Conservation (phyloP, 129 eudicot genomes). For the Apium graveolens region DNA sequence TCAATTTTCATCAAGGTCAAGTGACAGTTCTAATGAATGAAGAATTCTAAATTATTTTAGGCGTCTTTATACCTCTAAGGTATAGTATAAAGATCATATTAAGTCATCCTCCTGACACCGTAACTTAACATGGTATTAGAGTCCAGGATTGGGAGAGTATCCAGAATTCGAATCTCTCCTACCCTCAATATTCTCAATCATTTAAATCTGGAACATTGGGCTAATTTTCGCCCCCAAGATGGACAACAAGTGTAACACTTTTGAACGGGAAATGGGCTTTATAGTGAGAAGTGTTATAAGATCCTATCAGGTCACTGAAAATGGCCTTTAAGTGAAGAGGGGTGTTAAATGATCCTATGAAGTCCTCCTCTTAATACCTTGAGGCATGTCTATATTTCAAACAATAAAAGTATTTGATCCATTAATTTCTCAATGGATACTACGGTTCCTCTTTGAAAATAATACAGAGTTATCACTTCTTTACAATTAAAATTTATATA, state of each 20-base stretch:
- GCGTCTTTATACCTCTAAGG: background rate
- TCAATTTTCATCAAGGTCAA: background rate
- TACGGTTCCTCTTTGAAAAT: background rate
- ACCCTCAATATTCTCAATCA: too few relatives aligned
- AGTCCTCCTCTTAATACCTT: background rate
- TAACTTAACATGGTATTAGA: background rate
- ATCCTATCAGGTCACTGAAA: too few relatives aligned
- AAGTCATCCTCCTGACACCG: background rate
- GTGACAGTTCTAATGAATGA: background rate
- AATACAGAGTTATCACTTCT: background rate
- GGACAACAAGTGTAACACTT: background rate
- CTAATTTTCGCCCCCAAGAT: background rate
- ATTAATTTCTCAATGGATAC: background rate
- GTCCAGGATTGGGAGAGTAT: background rate
- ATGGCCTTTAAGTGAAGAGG: background rate
- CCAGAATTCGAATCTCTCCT: too few relatives aligned
- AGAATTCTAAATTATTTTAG: background rate
- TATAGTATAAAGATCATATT: too few relatives aligned
- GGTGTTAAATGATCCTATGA: background rate
- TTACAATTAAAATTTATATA: background rate
- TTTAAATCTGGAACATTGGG: background rate
- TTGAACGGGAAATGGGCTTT: background rate
- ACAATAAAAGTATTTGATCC: background rate
- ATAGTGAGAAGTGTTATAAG: background rate
- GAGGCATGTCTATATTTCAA: background rate